Evolutionary conservation across 495 filamentous ascomycete genomes (phyloP).

Genomic region (Trichocladium uniseriatum): DNA sequence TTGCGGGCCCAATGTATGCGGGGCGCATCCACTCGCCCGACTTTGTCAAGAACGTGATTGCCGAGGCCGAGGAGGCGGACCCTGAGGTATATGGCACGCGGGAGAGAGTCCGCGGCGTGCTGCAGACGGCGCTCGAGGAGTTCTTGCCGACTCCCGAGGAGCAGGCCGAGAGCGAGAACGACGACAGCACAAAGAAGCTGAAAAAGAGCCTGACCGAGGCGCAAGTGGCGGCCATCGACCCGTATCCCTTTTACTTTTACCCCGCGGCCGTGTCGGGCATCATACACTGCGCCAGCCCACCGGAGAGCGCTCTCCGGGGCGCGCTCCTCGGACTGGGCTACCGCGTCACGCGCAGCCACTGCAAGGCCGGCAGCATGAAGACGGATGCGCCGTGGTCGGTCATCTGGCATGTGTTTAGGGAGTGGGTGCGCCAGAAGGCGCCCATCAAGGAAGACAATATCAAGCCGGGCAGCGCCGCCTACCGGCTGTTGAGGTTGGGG

Average conservation of each 20-base stretch:
- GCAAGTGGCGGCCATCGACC: constrained; percentile 51
- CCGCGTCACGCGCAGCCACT: constrained; percentile 69
- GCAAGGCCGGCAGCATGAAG: constrained; percentile 77
- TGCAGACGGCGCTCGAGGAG: constrained; percentile 79
- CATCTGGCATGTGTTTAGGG: constrained; percentile 88
- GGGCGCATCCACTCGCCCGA: constrained; percentile 75
- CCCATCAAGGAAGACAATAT: constrained; percentile 63
- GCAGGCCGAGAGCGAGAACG: constrained; percentile 7
- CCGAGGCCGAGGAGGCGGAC: constrained; percentile 52
- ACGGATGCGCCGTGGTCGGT: constrained; percentile 84
- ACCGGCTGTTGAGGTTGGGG: constrained; percentile 43
- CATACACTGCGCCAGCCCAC: constrained; percentile 66
- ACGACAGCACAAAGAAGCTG: constrained; percentile 18
- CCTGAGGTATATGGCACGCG: constrained; percentile 64
- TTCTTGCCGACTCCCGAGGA: constrained; percentile 30
- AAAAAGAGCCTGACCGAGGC: constrained; percentile 29
- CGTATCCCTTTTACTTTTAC: constrained; percentile 80
- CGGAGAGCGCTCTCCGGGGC: constrained; percentile 62
- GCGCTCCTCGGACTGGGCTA: constrained; percentile 76
- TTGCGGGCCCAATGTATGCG: constrained; percentile 89
- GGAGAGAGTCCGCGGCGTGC: constrained; percentile 79
- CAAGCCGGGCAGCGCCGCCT: constrained; percentile 59
- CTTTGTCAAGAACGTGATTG: constrained; percentile 70
- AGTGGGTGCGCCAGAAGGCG: constrained; percentile 71
- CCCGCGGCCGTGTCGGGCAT: constrained; percentile 60